Evolutionary conservation across 345 rosid genomes (phyloP).

Genomic region (Rhizophora apiculata): DNA sequence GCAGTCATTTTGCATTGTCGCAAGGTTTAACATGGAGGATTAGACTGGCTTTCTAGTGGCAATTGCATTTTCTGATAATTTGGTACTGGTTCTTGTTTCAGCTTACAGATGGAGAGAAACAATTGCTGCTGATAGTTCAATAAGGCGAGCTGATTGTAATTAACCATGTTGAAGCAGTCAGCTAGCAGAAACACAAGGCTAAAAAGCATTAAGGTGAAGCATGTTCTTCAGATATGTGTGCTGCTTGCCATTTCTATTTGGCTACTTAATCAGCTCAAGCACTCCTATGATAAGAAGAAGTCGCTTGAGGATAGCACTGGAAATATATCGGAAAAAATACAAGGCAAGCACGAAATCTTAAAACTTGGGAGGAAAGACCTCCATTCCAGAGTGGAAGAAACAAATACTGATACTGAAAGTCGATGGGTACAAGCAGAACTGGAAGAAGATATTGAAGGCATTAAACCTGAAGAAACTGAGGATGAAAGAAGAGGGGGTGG

Average conservation of each 20-base stretch:
- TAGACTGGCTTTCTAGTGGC: not conserved
- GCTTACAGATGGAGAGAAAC: not conserved
- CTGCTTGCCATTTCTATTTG: conserved; percentile 51
- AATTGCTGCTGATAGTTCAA: conserved; percentile 4
- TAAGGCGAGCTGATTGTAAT: not conserved
- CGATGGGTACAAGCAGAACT: conserved; percentile 18
- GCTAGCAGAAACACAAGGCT: conserved; percentile 46
- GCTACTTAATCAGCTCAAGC: conserved; percentile 54
- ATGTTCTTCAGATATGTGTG: conserved; percentile 43
- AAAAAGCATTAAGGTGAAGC: conserved; percentile 58
- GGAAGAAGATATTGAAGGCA: conserved; percentile 31
- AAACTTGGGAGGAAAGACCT: conserved; percentile 59
- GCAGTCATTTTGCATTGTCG: not conserved
- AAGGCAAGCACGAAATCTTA: conserved; percentile 11
- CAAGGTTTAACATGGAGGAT: not conserved
- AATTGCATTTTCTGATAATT: not conserved
- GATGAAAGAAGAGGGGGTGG: conserved; percentile 42
- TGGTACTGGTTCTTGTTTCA: not conserved
- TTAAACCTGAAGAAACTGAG: conserved; percentile 27
- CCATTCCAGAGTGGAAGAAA: conserved; percentile 17
- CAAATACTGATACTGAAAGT: conserved; percentile 1
- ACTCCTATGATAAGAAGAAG: conserved; percentile 24
- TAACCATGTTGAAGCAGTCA: conserved; percentile 39
- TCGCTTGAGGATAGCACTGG: conserved; percentile 5
- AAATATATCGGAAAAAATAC: conserved; percentile 12